Base-by-base conservation (phyloP, 1,139 yeast species). In the Magnusiomyces fungicola region DNA sequence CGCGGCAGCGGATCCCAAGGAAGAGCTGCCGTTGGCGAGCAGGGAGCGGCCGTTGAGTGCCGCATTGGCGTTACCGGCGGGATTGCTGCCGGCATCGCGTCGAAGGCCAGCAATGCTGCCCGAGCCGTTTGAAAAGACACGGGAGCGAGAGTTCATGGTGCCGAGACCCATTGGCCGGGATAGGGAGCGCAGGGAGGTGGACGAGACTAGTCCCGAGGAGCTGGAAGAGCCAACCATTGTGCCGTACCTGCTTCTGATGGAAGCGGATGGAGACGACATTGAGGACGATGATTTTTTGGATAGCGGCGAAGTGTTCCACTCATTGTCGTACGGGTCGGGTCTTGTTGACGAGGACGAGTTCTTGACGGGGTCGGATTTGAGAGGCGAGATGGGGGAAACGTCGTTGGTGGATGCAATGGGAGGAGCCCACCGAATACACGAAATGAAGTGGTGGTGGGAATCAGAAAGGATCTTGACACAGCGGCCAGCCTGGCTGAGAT, bases 391-490 rank as follows among this genome's bases (percentile, higher is more conserved):
- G 12, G 38, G 43, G 2, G 46, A 32, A 19, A 44, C 45, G 22
- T 52, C 56, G 24, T 58, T 54, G 29, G 51, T 52, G 29, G 58
- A 52, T 21, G 48, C 51, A 45, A 51, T 51, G 25, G 54, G 52
- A 16, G 65, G 67, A 30, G 88, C 89, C 77, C 87, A 82, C 36
- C 73, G 72, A 6, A 86, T 69, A 46, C 78, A 73, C 58, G 80
- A 83, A 10, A 88, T 75, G 61, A 88, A 87, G 39, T 87, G 90
- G 42, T 79, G 81, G 62, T 86, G 95, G 0, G 83, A 89, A 30
- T 65, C 67, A 6, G 58, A 56, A 16, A 86, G 68, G 0, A 78
- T 75, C 47, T 75, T 68, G 9, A 80, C 69, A 38, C 85, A 80
- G 45, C 70, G 69, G 33, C 75, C 76, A 10, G 71, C 70, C 41